phyloP scores from a whole-genome alignment of 2,329 filamentous ascomycete genomes.

The Rutstroemia sp. region DNA sequence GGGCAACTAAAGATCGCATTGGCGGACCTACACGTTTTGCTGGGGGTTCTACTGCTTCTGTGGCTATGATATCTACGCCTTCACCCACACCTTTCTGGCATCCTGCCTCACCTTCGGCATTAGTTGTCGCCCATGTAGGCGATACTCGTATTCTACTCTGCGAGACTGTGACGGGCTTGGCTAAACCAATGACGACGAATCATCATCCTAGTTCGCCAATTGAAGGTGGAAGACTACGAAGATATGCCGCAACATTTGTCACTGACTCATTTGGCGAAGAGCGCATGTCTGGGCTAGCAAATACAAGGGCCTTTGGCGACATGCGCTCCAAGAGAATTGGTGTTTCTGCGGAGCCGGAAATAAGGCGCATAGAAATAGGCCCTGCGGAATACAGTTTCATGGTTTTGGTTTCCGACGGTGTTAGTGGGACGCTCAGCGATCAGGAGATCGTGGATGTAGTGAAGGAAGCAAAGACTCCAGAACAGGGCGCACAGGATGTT shows the following conservation, averaged over 20 bases:
- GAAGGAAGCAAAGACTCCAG: conserved; percentile 88
- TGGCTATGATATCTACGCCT: conserved; percentile 86
- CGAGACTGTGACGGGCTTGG: conserved; percentile 72
- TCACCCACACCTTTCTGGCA: conserved; percentile 94
- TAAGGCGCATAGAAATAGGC: conserved; percentile 68
- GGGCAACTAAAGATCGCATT: conserved; percentile 52
- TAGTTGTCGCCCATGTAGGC: conserved; percentile 85
- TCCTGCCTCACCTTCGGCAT: conserved; percentile 72
- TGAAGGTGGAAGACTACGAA: conserved; percentile 75
- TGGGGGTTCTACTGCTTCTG: conserved; percentile 85
- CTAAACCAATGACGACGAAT: conserved; percentile 77
- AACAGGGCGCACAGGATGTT: conserved; percentile 71
- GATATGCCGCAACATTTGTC: conserved; percentile 80
- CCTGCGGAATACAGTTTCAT: conserved; percentile 86
- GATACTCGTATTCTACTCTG: conserved; percentile 89
- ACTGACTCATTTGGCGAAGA: conserved; percentile 97
- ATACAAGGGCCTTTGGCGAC: conserved; percentile 91
- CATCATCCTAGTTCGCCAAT: conserved; percentile 86
- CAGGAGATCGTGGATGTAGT: conserved; percentile 95
- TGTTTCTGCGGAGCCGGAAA: conserved; percentile 88
- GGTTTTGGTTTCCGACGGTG: conserved; percentile 81
- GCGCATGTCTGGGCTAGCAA: conserved; percentile 86
- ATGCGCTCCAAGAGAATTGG: conserved; percentile 87
- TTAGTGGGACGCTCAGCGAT: conserved; percentile 78
- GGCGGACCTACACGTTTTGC: conserved; percentile 76